Evolutionary conservation across 495 filamentous ascomycete species (phyloP).

Genomic region (Trichocladium antarcticum): DNA sequence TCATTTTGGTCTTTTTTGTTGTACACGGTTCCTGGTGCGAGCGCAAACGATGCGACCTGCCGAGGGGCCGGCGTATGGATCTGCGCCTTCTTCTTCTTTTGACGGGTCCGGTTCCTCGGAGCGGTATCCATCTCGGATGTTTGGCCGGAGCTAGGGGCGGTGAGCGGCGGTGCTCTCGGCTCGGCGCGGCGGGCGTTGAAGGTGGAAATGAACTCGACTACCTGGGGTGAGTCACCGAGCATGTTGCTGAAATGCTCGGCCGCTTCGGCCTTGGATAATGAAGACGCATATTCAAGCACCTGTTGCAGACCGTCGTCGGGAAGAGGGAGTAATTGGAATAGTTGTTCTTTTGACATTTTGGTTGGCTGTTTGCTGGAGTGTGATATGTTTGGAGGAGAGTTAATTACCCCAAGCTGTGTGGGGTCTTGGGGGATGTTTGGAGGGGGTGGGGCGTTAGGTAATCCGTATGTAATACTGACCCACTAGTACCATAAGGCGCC

Average conservation of each 20-base stretch:
- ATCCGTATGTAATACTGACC: no score
- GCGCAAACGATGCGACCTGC: conserved; percentile 47
- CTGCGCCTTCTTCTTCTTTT: conserved; percentile 49
- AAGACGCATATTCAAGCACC: conserved; percentile 66
- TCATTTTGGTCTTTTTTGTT: conserved; percentile 33
- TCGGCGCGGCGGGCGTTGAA: conserved; percentile 67
- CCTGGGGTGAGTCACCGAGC: conserved; percentile 73
- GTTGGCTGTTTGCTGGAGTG: no score
- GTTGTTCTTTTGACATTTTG: conserved; percentile 51
- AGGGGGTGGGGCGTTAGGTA: no score
- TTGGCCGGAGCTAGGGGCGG: conserved; percentile 16
- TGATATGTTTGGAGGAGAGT: no score
- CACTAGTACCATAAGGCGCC: no score
- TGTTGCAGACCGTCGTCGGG: conserved; percentile 74
- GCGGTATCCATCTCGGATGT: conserved; percentile 24
- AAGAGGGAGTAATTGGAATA: conserved; percentile 68
- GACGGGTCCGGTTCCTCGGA: conserved; percentile 22
- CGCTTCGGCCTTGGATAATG: conserved; percentile 56
- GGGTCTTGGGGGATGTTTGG: no score
- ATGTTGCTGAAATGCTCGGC: conserved; percentile 78
- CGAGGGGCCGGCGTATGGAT: conserved; percentile 53
- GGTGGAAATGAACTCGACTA: conserved; percentile 81
- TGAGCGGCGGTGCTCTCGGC: conserved; percentile 18
- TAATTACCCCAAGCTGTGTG: no score
- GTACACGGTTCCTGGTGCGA: conserved; percentile 28